Evolutionary conservation across 1,139 yeast species (phyloP), one percentile per base, ranked within the genome.

Genomic region (Pichia cactophila): DNA sequence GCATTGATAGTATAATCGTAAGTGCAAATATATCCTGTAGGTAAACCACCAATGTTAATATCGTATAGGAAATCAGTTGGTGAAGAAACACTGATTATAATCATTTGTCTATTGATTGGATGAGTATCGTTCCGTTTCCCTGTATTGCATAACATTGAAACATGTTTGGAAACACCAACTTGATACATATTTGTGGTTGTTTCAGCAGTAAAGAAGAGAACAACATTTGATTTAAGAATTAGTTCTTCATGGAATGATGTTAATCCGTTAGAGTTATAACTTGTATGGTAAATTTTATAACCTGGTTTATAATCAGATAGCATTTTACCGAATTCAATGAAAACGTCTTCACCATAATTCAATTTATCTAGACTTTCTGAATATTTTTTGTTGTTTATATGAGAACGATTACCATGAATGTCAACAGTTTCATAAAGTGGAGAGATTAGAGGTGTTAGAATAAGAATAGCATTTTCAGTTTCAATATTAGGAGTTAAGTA

Each of bases 121-220:
- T 17, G 17, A 33, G 42, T 33, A 33, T 44, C 6, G 36, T 12
- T 26, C 31, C 46, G 26, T 23, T 42, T 5, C 47, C 43, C 35
- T 43, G 51, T 64, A 26, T 76, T 71, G 50, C 51, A 38, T 36
- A 50, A 33, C 52, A 55, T 57, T 36, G 55, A 72, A 6, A 81
- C 77, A 54, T 78, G 80, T 58, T 80, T 81, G 38, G 82, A 81
- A 41, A 81, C 75, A 2, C 83, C 83, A 16, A 80, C 77, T 61
- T 81, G 86, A 60, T 80, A 80, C 78, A 80, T 77, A 61, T 81
- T 80, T 55, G 84, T 67, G 33, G 78, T 69, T 8, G 85, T 84
- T 58, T 81, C 86, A 4, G 84, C 78, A 7, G 85, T 79, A 41
- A 81, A 67, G 7, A 81, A 74, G 42, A 81, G 75, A 10, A 81